Conservation (phyloP, 108 stramenopile species). For the Nitzschia sp. region DNA sequence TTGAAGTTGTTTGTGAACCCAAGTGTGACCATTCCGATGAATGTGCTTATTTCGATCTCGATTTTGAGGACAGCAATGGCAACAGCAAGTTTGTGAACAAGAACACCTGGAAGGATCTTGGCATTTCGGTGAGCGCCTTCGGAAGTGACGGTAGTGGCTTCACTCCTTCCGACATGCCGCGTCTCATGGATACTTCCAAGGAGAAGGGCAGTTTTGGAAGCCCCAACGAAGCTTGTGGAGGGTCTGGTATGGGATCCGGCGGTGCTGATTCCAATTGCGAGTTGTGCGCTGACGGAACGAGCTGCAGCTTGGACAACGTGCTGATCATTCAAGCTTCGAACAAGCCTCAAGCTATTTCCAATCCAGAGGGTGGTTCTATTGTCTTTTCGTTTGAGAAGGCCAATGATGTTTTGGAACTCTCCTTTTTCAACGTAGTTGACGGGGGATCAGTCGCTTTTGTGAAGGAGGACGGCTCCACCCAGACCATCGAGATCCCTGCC, state of each 20-base stretch:
- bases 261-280: not conserved
- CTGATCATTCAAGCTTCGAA: conserved; percentile 5
- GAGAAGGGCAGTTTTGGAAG: conserved; percentile 2
- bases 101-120: not conserved
- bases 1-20: not conserved
- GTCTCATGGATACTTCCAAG: conserved; percentile 3
- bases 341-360: not conserved
- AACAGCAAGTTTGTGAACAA: not conserved
- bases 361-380: not conserved
- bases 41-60: conserved; percentile 1
- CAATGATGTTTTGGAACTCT: conserved; percentile 1
- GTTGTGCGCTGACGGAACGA: not conserved
- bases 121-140: not conserved
- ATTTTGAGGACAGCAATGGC: not conserved
- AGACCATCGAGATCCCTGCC: not conserved
- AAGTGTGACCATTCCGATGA: not conserved
- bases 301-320: not conserved
- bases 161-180: conserved; percentile 6
- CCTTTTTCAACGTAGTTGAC: not conserved
- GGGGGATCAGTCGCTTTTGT: not conserved
- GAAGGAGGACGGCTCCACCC: not conserved
- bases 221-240: not conserved
- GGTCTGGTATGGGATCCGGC: not conserved
- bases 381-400: not conserved
- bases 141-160: not conserved